Conservation (phyloP, 305 asterid species). For the Fraxinus baroniana region DNA sequence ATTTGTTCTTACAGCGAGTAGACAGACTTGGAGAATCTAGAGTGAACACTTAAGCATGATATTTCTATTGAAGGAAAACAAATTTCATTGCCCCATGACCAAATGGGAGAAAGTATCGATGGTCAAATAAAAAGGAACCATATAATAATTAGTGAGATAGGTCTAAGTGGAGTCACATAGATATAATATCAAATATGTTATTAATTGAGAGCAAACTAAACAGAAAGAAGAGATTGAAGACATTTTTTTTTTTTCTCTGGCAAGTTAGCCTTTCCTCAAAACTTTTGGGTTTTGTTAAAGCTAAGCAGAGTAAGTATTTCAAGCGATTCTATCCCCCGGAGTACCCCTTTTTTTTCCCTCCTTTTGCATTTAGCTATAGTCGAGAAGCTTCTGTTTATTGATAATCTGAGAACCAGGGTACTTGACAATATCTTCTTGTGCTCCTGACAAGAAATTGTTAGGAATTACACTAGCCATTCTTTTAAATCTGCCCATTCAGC, state of each 20-base stretch:
- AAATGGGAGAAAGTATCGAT: not conserved
- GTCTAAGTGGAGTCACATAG: not conserved
- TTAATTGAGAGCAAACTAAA: not conserved
- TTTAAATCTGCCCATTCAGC: conserved; percentile 11
- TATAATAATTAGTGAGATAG: not conserved
- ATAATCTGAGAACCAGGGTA: conserved; percentile 13
- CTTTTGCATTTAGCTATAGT: not conserved
- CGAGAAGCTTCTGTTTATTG: conserved; percentile 14
- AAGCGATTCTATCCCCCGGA: not conserved
- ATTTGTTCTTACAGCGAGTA: not conserved
- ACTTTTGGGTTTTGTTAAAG: not conserved
- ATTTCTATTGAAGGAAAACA: not conserved
- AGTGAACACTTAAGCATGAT: not conserved
- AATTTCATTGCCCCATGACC: not conserved
- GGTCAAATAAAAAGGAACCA: not conserved
- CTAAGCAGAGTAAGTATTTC: not conserved
- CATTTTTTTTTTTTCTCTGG: not conserved
- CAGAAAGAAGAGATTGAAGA: not conserved
- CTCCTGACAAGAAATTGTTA: conserved; percentile 21
- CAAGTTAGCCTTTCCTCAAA: not conserved
- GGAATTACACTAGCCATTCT: conserved; percentile 1
- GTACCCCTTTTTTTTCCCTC: not conserved
- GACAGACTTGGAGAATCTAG: not conserved
- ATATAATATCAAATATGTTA: not conserved
- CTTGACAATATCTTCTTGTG: conserved; percentile 17